phyloP scores from a whole-genome alignment of 73 alveolate genomes.

The Durusdinium trenchii region DNA sequence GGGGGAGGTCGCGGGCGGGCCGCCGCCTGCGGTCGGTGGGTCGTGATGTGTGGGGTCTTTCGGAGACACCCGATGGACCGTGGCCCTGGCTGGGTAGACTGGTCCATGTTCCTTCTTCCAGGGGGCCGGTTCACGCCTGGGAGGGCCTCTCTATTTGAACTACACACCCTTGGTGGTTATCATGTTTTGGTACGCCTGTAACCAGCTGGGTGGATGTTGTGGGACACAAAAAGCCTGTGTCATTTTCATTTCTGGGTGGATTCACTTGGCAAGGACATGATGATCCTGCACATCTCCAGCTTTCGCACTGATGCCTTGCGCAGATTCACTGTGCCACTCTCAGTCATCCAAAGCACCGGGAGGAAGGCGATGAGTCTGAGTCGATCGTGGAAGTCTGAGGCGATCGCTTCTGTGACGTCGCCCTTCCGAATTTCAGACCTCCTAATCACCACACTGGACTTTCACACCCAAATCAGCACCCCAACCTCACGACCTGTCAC shows the following conservation, averaged over 20 bases:
- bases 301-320: constrained; percentile 71
- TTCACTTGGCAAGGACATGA: constrained; percentile 24
- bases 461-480: background rate
- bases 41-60: background rate
- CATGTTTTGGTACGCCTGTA: too few relatives aligned
- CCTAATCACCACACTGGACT: background rate
- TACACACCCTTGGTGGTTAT: too few relatives aligned
- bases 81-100: too few relatives aligned
- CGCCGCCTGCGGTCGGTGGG: background rate
- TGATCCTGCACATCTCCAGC: constrained; percentile 61
- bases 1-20: background rate
- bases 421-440: background rate
- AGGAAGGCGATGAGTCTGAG: background rate
- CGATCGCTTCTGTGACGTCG: background rate
- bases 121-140: background rate
- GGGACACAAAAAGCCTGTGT: too few relatives aligned
- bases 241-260: too few relatives aligned
- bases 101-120: background rate
- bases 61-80: background rate
- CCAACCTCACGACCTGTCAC: background rate
- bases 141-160: too few relatives aligned
- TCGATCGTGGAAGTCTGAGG: background rate
- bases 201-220: too few relatives aligned
- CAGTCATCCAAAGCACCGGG: background rate
- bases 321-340: background rate